Conservation (phyloP, 345 rosid genomes). For the Eucalyptus marginata region DNA sequence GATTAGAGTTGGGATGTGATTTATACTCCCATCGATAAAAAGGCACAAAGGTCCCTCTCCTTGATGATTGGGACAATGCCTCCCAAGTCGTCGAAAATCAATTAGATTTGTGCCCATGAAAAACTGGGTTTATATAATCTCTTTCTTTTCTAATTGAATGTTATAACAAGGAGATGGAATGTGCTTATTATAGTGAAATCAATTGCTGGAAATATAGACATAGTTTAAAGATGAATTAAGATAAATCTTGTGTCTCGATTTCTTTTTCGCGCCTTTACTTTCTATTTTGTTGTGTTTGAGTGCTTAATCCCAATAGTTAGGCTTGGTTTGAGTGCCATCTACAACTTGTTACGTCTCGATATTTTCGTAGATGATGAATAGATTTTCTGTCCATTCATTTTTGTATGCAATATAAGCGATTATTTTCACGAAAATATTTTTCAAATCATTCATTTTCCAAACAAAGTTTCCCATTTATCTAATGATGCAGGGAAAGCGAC, state of each 20-base stretch:
- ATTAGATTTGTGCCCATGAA: too few species aligned
- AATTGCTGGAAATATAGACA: not conserved
- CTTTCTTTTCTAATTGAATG: not conserved
- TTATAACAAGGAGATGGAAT: not conserved
- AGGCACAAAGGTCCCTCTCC: not conserved
- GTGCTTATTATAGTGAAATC: not conserved
- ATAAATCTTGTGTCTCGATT: too few species aligned
- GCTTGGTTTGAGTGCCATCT: not conserved
- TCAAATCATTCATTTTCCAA: not conserved
- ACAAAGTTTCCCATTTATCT: fast-evolving
- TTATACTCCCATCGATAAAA: not conserved
- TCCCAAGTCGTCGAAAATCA: too few species aligned
- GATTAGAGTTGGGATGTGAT: not conserved
- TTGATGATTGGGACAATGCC: not conserved
- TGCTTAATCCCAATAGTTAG: not conserved
- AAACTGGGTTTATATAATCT: too few species aligned
- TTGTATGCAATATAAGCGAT: fast-evolving
- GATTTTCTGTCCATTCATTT: not conserved
- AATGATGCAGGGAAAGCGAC: fast-evolving
- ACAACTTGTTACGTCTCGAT: not conserved
- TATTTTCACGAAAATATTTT: fast-evolving
- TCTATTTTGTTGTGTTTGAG: not conserved
- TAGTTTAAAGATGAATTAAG: not conserved
- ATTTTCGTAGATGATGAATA: not conserved
- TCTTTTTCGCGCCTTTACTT: too few species aligned